Base-by-base conservation (phyloP, 495 filamentous ascomycete species). In the Venustampulla echinocandica region DNA sequence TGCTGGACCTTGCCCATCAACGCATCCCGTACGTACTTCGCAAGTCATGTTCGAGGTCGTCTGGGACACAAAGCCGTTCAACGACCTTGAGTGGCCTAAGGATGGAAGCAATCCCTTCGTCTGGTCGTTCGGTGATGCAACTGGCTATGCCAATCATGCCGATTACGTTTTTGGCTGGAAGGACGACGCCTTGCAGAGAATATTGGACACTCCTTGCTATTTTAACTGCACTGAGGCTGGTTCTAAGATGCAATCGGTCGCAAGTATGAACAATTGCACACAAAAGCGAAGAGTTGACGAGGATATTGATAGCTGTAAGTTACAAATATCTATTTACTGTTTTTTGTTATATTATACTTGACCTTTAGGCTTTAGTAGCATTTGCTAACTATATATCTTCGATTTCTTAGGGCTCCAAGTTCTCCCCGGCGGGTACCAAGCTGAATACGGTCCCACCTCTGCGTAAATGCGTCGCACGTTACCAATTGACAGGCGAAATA, bases 31-130 rank as follows among this genome's bases (percentile, higher is more conserved):
- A 2, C 74, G 73, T 24, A 61, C 82, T 1, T 63, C 74, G 34
- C 70, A 72, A 0, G 56, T 83, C 15, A 77, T 83, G 52, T 75
- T 75, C 45, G 81, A 82, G 58, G 67, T 79, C 44, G 64, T 69
- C 21, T 84, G 70, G 60, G 59, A 69, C 49, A 72, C 73, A 4
- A 58, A 67, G 14, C 54, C 58, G 0, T 80, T 76, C 40, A 64
- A 67, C 4, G 63, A 73, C 34, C 49, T 63, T 46, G 78, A 75
- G 69, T 69, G 70, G 33, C 65, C 65, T 2, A 47, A 58, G 3
- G 63, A 60, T 33, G 52, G 53, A 20, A 59, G 61, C 36, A 71
- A 77, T 42, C 78, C 77, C 0, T 60, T 55, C 15, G 19, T 46
- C 4, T 69, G 66, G 65, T 59, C 54, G 4, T 35, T 35, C 18